Evolutionary conservation across 805 yeast genomes (phyloP), one percentile per base, ranked within the genome.

Genomic region (Kodamaea kaohsiungensis): DNA sequence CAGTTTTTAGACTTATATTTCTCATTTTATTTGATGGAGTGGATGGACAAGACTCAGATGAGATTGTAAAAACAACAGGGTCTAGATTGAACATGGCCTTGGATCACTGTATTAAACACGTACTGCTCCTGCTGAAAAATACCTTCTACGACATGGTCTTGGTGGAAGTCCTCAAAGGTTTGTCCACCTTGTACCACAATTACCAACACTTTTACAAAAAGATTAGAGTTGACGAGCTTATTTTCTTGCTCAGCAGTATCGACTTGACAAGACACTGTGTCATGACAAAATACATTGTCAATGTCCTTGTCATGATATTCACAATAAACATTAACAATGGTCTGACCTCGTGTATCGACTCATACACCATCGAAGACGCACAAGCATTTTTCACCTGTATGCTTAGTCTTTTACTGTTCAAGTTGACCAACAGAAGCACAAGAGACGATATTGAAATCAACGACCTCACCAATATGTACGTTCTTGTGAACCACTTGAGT

Each of bases 141-240:
- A 25, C 38, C 30, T 9, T 12, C n/a, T 55, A 35, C 42, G 46
- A 55, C 22, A 46, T 45, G 39, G 51, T 50, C 7, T 13, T 46
- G 18, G 48, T 55, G n/a, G 72, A 68, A 47, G 51, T 67, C 18
- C 55, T 66, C 48, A 68, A 68, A 52, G 61, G 68, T 15, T 53
- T 66, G 18, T 65, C 63, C 48, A 62, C 69, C 35, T 54, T 68
- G 43, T 61, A 63, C 47, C 69, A 67, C 50, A 64, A 65, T 48
- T 60, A 58, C 52, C 46, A 37, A 30, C 35, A 35, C 18, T 43
- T 40, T 25, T 40, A n/a, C 47, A 30, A 30, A 40, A 40, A 35
- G 15, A 52, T 46, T 10, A 40, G 39, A 13, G 42, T 52, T 3
- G 47, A 38, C 18, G 22, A 46, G 25, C 48, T 37, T 22, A 52